Evolutionary conservation across 257 asterid genomes (phyloP).

Genomic region (Ligustrum vulgare): DNA sequence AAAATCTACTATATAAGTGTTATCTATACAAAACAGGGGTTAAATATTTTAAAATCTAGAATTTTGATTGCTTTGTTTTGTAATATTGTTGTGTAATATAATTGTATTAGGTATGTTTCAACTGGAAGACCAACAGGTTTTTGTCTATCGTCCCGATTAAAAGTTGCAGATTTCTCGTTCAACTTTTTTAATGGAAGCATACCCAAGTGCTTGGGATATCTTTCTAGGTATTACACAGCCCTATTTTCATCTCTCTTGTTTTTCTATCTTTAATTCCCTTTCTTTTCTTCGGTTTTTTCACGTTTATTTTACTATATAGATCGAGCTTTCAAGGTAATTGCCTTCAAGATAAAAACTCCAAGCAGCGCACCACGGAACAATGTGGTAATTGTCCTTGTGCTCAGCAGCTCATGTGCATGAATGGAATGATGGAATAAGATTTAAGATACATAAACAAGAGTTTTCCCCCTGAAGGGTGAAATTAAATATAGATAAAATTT

Average conservation of each 20-base stretch:
- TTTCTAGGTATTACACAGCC: conserved; percentile 56
- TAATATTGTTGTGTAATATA: conserved; percentile 13
- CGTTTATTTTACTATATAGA: conserved; percentile 30
- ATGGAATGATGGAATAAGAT: background rate
- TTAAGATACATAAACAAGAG: background rate
- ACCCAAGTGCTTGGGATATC: conserved; percentile 74
- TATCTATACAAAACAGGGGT: too few species aligned
- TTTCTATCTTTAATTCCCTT: conserved; percentile 5
- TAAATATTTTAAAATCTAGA: conserved; percentile 1
- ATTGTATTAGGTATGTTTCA: conserved; percentile 50
- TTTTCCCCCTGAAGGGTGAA: background rate
- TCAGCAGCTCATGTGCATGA: background rate
- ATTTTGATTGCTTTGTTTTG: background rate
- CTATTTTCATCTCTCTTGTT: conserved; percentile 9
- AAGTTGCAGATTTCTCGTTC: conserved; percentile 74
- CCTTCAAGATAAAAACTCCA: conserved; percentile 51
- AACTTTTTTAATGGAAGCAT: conserved; percentile 72
- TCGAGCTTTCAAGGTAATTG: conserved; percentile 59
- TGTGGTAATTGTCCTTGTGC: conserved; percentile 42
- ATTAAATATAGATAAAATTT: background rate
- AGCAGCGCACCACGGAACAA: conserved; percentile 50
- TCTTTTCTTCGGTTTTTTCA: background rate
- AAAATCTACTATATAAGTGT: too few species aligned
- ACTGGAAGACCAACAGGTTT: conserved; percentile 55
- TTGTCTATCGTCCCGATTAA: conserved; percentile 66